phyloP scores from a whole-genome alignment of 1,139 yeast species.

The Nakaseomyces nivariensis region DNA sequence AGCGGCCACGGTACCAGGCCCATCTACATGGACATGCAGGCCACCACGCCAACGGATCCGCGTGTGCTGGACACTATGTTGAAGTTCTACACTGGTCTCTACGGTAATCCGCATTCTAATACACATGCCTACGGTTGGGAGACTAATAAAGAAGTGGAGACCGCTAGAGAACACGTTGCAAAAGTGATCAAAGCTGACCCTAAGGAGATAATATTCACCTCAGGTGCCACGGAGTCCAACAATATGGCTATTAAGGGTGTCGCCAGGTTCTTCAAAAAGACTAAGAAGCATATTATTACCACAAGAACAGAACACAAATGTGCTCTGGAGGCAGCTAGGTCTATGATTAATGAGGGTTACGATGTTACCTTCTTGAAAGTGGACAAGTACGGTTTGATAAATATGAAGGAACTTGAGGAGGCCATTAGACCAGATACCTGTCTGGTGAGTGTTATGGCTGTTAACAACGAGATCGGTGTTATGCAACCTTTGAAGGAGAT shows the following conservation, averaged over 20 bases:
- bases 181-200: slow-evolving; percentile 84
- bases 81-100: slow-evolving; percentile 81
- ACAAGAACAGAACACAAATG: slow-evolving; percentile 97
- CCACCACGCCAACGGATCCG: slow-evolving; percentile 97
- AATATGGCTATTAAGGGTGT: slow-evolving; percentile 94
- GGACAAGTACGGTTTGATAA: slow-evolving; percentile 65
- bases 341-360: slow-evolving; percentile 91
- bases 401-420: slow-evolving; percentile 63
- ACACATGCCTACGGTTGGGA: slow-evolving; percentile 99
- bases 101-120: slow-evolving; percentile 95
- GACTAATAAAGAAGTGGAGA: slow-evolving; percentile 84
- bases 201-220: slow-evolving; percentile 90
- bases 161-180: slow-evolving; percentile 76
- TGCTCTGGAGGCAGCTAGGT: slow-evolving; percentile 90
- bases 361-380: slow-evolving; percentile 93
- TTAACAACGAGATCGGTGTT: slow-evolving; percentile 96
- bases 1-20: slow-evolving; percentile 60
- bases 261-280: slow-evolving; percentile 80
- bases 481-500: slow-evolving; percentile 93
- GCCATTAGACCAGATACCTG: slow-evolving; percentile 88
- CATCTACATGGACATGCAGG: slow-evolving; percentile 89
- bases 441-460: slow-evolving; percentile 93
- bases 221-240: slow-evolving; percentile 97
- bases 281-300: slow-evolving; percentile 89
- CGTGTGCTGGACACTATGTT: slow-evolving; percentile 92